Base-by-base conservation (phyloP, 805 yeast species). In the Priceomyces fermenticarens region DNA sequence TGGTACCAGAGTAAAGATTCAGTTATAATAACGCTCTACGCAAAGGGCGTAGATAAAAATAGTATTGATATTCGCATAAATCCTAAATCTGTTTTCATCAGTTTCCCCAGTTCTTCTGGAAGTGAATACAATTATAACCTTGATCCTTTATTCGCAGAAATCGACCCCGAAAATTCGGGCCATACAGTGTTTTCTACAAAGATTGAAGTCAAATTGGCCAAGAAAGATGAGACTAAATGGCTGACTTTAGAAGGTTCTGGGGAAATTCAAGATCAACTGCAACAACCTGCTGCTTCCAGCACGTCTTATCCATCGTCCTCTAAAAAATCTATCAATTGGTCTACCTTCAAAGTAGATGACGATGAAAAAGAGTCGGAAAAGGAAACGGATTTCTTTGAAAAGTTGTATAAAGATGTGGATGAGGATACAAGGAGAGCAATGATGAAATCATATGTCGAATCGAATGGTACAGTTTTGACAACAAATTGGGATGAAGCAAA, bases 371-470 rank as follows among this genome's bases (percentile, higher is more conserved):
- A 67, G 17, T 68, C 70, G 0, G 70, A 69, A 10, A 77, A 74
- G 16, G 78, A 80, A 2, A 79, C 80, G 45, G 81, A 72, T 1
- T 90, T 93, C 53, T 93, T 93, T 66, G 77, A 80, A 51, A 72
- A 80, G 47, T 56, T 93, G 9, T 93, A 85, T 63, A 73, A 75
- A 20, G 81, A 76, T 48, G 91, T 95, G 0, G 95, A 89, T 57
- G 93, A 85, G 6, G 97, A 93, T 53, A 83, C 95, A 1, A 72
- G 71, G 50, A 72, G 95, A 38, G 99, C 99, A 2, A 93, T 93
- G 98, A 85, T 88, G 95, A 93, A 93, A 66, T 87, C 96, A 39
- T 93, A 78, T 54, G 72, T 80, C n/a, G 97, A 93, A 63, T 86
- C 96, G 51, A 85, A 86, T 52, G 99, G 99, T 14, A 93, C 99